Base-by-base conservation (phyloP, 371 early-diverging fungal species). In the Lichtheimia hyalospora region DNA sequence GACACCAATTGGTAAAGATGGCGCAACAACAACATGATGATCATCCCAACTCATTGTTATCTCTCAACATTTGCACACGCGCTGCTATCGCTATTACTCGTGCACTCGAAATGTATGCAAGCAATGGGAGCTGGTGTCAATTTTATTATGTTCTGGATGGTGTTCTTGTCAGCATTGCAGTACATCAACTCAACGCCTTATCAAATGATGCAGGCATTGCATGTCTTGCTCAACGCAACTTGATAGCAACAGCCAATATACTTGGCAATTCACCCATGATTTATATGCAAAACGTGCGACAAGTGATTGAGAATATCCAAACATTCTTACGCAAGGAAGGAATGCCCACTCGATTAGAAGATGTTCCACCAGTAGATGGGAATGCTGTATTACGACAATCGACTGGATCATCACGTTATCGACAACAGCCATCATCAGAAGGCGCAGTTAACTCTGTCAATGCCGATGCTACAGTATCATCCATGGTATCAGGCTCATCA, bases 281-380 rank as follows among this genome's bases (percentile, higher is more conserved):
- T 0, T 81, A 84, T 25, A 83, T 80, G 78, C 73, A 72, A 7
- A 80, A 80, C 59, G 69, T 85, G 48, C 64, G 69, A 53, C 70
- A 62, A 63, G 77, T 70, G 60, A 74, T 71, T 61, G 69, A 66
- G 57, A 71, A 60, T 63, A 79, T 70, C 44, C 74, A 66, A 39
- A 70, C 48, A 34, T 70, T 65, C 44, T 66, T 66, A 71, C 71
- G 62, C 60, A 72, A 57, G 67, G 63, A 62, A 65, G 61, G 24
- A 6, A 59, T 44, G 48, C 66, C 61, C 46, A 69, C 53, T 50
- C 68, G 63, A 59, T 52, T 75, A 63, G 61, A 55, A 62, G 70
- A 69, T 12, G 23, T 81, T 2, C 81, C 81, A 15, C 58, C 67
- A 52, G 65, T 71, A 54, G 75, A 63, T n/a, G 71, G 73, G 48